Base-by-base conservation (phyloP, 495 filamentous ascomycete genomes). In the Aspergillus bertholletiae region DNA sequence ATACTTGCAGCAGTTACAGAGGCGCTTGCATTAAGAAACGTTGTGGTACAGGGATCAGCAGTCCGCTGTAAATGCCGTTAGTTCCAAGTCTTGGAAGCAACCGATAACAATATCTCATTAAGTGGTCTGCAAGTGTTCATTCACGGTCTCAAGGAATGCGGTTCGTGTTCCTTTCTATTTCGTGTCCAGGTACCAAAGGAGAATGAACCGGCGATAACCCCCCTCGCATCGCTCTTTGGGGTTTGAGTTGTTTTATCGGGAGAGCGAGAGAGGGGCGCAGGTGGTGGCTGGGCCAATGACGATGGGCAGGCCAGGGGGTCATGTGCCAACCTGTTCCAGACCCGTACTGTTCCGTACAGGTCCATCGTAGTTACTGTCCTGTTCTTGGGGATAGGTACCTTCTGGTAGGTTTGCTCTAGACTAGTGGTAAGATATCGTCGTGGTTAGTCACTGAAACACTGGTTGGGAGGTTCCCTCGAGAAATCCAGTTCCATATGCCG, bases 281-380 rank as follows among this genome's bases (percentile, higher is more conserved):
- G 30, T 51, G 61, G 65, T 52, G 65, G 65, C 62, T 68, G 65
- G 65, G 41, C 65, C 65, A 68, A 68, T 68, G 43, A 51, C 46
- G 30, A 32, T 24, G 24, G 49, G 7, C 22, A 46, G 18, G n/a
- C 18, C 11, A 12, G 35, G 9, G 37, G 58, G 62, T 65, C 62
- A 65, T 59, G 62, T 65, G 62, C 55, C 45, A 27, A 17, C 18
- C 20, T 23, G 17, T 45, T 17, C 50, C 20, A 20, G 50, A 47
- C 30, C 48, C 55, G 55, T 58, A 32, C 58, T 64, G 58, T 34
- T 46, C 57, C 53, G 54, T 60, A 54, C 55, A 49, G 51, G 51
- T 37, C 43, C 35, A 22, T 55, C 32, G 60, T 59, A 63, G 53
- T 54, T 39, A 26, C 56, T 56, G 58, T 56, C 53, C 56, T 54